Evolutionary conservation across 2,329 filamentous ascomycete genomes (phyloP).

Genomic region (Didymella pomorum): DNA sequence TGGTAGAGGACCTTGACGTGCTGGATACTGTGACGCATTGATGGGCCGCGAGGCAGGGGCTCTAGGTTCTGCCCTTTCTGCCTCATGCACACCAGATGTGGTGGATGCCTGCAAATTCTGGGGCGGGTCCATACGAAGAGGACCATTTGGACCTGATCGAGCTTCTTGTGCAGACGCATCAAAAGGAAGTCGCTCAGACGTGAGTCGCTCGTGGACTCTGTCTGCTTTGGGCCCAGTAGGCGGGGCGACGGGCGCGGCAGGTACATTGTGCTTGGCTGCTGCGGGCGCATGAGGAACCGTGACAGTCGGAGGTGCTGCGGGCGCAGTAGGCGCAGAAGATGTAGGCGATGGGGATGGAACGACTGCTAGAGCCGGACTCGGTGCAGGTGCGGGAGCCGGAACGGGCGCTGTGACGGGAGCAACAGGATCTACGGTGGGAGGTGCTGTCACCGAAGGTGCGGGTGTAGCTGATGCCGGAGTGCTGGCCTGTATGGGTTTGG

Average conservation of each 20-base stretch:
- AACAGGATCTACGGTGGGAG: background rate
- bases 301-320: constrained; percentile 32
- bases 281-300: constrained; percentile 32
- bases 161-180: constrained; percentile 35
- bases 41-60: constrained; percentile 7
- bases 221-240: constrained; percentile 55
- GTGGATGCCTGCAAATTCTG: constrained; percentile 26
- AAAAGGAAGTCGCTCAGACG: constrained; percentile 34
- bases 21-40: constrained; percentile 16
- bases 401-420: constrained; percentile 38
- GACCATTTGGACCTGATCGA: constrained; percentile 26
- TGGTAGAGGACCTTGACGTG: constrained; percentile 21
- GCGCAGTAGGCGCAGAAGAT: constrained; percentile 14
- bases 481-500: constrained; percentile 38
- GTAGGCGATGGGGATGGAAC: background rate
- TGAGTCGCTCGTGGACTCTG: constrained; percentile 40
- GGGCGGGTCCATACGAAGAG: constrained; percentile 36
- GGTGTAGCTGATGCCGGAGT: constrained; percentile 27
- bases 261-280: constrained; percentile 26
- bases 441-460: constrained; percentile 33
- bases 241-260: constrained; percentile 33
- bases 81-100: constrained; percentile 10
- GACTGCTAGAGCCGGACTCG: constrained; percentile 12
- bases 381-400: constrained; percentile 32
- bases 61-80: constrained; percentile 30